Evolutionary conservation across 305 asterid species (phyloP), one percentile per base, ranked within the genome.

Genomic region (Euphrasia arctica): DNA sequence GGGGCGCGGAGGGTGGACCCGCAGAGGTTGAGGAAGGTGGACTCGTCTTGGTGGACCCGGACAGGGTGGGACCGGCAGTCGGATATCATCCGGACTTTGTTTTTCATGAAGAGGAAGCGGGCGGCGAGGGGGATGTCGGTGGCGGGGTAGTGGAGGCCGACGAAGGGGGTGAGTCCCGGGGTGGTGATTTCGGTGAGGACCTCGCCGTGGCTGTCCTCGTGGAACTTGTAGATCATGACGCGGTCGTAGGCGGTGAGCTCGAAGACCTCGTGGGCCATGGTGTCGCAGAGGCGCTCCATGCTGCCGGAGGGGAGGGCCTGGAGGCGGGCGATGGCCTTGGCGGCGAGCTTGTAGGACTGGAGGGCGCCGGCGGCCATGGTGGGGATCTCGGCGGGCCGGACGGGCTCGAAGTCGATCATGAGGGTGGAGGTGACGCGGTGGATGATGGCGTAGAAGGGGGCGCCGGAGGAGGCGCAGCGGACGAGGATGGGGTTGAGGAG

Each of bases 91-190:
- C 95, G 77, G 45, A 88, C 84, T 78, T 84, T 86, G 60, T 86
- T 86, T 76, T 84, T 86, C 88, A 86, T 79, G 77, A 86, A 88
- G 45, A 86, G 81, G 69, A 86, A 86, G 42, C 95, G 78, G 3
- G 88, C 81, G 12, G 96, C 90, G 65, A 86, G 96, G 12, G 96
- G 96, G 54, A 88, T 84, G 67, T 88, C 95, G 18, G 90, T 88
- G 48, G 96, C 91, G 15, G 96, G 96, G 70, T 88, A 84, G 73
- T 88, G 95, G 75, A 86, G 67, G 62, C 96, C 96, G 54, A 85
- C 70, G 70, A 80, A 88, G 34, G 95, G 85, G 12, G 86, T 95
- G 64, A 81, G 68, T 80, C 76, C 63, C 66, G 74, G 18, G 63
- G 70, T 41, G 12, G 14, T 70, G 57, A 67, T 73, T 83, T 88